Conservation (phyloP, 371 early-diverging fungal species). For the Rhizomucor miehei region DNA sequence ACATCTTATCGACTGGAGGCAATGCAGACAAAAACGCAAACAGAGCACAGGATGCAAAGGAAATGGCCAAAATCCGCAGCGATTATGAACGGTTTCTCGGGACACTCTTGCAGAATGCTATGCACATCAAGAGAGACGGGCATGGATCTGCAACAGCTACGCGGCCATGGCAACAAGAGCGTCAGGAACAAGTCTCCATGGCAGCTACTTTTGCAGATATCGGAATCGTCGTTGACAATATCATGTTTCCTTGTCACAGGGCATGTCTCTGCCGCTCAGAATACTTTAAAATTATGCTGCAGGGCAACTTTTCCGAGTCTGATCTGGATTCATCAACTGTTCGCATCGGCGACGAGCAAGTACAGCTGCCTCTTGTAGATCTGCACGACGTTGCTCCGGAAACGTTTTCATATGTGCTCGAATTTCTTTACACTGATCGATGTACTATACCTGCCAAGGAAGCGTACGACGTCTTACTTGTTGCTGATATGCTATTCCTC, state of each 20-base stretch:
- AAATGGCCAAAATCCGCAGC: conserved; percentile 22
- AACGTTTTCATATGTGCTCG: conserved; percentile 25
- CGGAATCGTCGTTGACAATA: conserved; percentile 24
- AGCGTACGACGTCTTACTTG: conserved; percentile 33
- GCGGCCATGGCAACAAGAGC: background rate
- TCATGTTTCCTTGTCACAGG: conserved; percentile 32
- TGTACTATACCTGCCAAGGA: conserved; percentile 24
- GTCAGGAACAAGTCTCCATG: conserved; percentile 1
- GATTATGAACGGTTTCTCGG: conserved; percentile 32
- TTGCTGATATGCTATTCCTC: conserved; percentile 29
- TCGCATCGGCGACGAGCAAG: conserved; percentile 2
- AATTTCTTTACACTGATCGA: conserved; percentile 41
- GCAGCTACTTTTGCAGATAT: conserved; percentile 26
- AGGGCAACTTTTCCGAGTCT: conserved; percentile 28
- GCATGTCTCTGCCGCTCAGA: conserved; percentile 30
- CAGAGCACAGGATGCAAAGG: conserved; percentile 18
- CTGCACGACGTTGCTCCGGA: conserved; percentile 22
- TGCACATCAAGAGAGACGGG: background rate
- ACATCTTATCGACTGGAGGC: conserved; percentile 2
- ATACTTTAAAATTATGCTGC: conserved; percentile 34
- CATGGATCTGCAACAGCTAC: conserved; percentile 2
- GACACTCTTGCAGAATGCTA: conserved; percentile 6
- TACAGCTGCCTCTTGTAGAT: conserved; percentile 20
- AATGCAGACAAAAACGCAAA: conserved; percentile 15
- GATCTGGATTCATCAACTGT: conserved; percentile 4